These are phyloP conservation scores for Cymodocea nodosa DNA, from an alignment of 116 monocot species.

Conservation along the genomic window DNA sequence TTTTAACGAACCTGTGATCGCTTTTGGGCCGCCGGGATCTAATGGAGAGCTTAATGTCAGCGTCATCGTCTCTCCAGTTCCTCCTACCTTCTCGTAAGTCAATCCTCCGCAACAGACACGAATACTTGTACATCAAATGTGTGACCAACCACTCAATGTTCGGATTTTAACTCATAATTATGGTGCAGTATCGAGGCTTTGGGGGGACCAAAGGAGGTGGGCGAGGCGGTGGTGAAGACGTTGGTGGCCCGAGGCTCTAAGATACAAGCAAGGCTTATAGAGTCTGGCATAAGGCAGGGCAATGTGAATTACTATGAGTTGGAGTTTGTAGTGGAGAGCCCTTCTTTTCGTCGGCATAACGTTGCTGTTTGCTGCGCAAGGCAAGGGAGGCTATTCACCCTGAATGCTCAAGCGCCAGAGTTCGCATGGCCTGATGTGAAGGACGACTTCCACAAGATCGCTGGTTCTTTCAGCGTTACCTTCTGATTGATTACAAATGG, in stretches of 20 bases:
- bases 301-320: conserved; percentile 62
- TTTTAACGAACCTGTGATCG: conserved; percentile 48
- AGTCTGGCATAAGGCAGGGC: conserved; percentile 28
- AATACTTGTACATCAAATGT: background rate
- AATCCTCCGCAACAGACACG: background rate
- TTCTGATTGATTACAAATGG: background rate
- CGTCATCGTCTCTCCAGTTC: conserved; percentile 67
- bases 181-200: conserved; percentile 58
- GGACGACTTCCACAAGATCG: conserved; percentile 43
- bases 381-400: conserved; percentile 51
- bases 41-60: conserved; percentile 87
- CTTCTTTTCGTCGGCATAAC: conserved; percentile 57
- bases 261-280: conserved; percentile 45
- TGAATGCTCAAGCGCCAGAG: conserved; percentile 89
- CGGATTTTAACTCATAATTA: background rate
- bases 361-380: conserved; percentile 57
- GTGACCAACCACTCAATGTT: background rate
- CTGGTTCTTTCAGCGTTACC: conserved; percentile 52
- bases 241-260: conserved; percentile 33
- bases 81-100: conserved; percentile 69
- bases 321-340: conserved; percentile 64
- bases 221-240: conserved; percentile 59
- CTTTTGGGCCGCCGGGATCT: conserved; percentile 82
- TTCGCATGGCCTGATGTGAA: conserved; percentile 39
- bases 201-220: conserved; percentile 49